Conservation (phyloP, 2,329 filamentous ascomycete species). For the Diplodia intermedia region DNA sequence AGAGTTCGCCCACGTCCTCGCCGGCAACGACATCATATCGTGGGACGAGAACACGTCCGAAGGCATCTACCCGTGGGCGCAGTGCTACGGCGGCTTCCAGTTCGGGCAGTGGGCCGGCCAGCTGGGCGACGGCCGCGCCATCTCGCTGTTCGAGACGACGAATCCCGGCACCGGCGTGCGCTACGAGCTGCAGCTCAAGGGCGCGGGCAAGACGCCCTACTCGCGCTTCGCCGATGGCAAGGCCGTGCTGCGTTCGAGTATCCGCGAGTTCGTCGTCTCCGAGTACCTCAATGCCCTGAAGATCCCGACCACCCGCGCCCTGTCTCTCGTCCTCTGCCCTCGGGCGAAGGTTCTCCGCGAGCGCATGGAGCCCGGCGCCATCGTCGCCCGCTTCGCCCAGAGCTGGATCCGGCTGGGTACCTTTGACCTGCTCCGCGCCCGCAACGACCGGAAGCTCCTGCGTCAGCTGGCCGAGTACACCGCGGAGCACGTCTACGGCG, state of each 20-base stretch:
- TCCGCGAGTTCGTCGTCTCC: slow-evolving; percentile 91
- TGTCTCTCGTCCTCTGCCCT: slow-evolving; percentile 80
- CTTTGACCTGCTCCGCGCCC: slow-evolving; percentile 86
- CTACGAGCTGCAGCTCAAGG: slow-evolving; percentile 94
- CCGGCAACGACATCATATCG: slow-evolving; percentile 83
- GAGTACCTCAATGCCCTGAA: slow-evolving; percentile 85
- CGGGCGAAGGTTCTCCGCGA: slow-evolving; percentile 78
- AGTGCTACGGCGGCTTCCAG: slow-evolving; percentile 86
- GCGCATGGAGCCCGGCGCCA: slow-evolving; percentile 84
- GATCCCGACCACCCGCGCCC: slow-evolving; percentile 85
- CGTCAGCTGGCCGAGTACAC: slow-evolving; percentile 80
- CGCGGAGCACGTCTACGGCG: slow-evolving; percentile 84
- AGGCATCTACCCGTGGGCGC: slow-evolving; percentile 94
- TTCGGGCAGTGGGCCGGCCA: slow-evolving; percentile 91
- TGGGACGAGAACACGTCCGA: slow-evolving; percentile 68
- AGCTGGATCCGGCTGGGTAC: slow-evolving; percentile 93
- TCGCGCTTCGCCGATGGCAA: slow-evolving; percentile 96
- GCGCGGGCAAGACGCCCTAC: slow-evolving; percentile 91
- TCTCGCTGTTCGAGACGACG: slow-evolving; percentile 89
- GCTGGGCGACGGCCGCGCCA: slow-evolving; percentile 91
- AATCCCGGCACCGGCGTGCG: slow-evolving; percentile 73
- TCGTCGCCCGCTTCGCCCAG: slow-evolving; percentile 90
- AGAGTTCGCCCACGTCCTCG: slow-evolving; percentile 77
- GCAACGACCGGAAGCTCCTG: slow-evolving; percentile 78
- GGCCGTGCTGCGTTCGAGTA: slow-evolving; percentile 89